phyloP scores from a whole-genome alignment of 176 grass and related monocot species.

The Stipa capillata region DNA sequence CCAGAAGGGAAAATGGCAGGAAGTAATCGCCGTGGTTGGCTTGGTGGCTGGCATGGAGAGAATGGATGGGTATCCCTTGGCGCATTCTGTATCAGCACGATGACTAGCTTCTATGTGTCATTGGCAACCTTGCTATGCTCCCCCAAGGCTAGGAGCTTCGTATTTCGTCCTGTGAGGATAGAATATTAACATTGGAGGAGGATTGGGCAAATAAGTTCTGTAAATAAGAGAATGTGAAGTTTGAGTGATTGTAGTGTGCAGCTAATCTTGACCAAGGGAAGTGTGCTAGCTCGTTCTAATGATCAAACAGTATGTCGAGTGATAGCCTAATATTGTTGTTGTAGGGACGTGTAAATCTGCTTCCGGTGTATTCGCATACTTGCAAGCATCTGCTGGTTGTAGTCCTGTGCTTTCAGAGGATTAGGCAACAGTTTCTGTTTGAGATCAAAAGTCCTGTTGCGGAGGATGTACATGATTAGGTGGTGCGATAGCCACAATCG shows the following conservation, averaged over 20 bases:
- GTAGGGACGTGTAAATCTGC: not conserved
- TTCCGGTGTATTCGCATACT: not conserved
- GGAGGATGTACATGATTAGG: constrained; percentile 8
- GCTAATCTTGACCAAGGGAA: constrained; percentile 14
- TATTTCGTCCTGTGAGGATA: constrained; percentile 45
- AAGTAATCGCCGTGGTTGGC: constrained; percentile 23
- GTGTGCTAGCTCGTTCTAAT: not conserved
- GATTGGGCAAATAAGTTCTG: not conserved
- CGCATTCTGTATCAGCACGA: constrained; percentile 88
- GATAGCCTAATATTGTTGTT: constrained; percentile 11
- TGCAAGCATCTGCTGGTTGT: not conserved
- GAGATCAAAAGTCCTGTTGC: not conserved
- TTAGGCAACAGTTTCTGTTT: constrained; percentile 1
- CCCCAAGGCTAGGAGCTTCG: constrained; percentile 53
- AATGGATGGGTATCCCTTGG: constrained; percentile 68
- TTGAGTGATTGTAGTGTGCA: not conserved
- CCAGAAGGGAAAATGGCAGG: constrained; percentile 34
- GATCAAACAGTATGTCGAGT: not conserved
- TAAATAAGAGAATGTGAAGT: constrained; percentile 26
- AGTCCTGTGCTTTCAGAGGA: not conserved
- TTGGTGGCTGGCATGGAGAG: constrained; percentile 36
- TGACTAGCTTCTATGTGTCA: constrained; percentile 90
- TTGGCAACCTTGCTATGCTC: constrained; percentile 75
- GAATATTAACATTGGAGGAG: constrained; percentile 47
- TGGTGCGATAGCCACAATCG: not conserved